These are phyloP conservation scores for Scheffersomyces stipitis DNA, from an alignment of 805 yeast genomes.

Conservation along the genomic window DNA sequence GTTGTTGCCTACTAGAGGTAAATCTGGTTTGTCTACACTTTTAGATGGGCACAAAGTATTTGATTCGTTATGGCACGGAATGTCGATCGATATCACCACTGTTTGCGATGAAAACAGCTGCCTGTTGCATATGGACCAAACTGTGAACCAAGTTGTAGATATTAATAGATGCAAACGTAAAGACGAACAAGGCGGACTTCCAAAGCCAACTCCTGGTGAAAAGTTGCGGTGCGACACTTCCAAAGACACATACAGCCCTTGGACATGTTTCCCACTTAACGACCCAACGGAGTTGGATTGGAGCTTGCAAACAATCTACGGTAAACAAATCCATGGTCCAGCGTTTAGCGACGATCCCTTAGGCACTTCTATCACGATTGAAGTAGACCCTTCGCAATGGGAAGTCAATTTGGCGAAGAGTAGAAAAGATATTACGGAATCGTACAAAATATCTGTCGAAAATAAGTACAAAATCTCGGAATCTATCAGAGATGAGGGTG, in stretches of 20 bases:
- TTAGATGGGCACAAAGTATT: conserved; percentile 89
- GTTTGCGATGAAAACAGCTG: conserved; percentile 46
- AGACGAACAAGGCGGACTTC: conserved; percentile 61
- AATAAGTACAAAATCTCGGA: conserved; percentile 8
- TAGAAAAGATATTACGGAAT: conserved; percentile 6
- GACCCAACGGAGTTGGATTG: conserved; percentile 49
- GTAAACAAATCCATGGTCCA: conserved; percentile 62
- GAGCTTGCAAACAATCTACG: conserved; percentile 66
- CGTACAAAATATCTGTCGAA: conserved; percentile 6
- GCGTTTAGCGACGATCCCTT: conserved; percentile 50
- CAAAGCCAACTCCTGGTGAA: conserved; percentile 72
- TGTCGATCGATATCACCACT: conserved; percentile 79
- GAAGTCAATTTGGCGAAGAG: conserved; percentile 29
- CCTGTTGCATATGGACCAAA: conserved; percentile 56
- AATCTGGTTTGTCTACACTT: conserved; percentile 80
- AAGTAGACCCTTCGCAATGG: conserved; percentile 49
- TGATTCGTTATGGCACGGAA: conserved; percentile 91
- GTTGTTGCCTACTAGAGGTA: conserved; percentile 87
- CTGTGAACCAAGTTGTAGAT: conserved; percentile 71
- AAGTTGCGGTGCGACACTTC: conserved; percentile 70
- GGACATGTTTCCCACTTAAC: conserved; percentile 77
- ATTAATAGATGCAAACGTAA: conserved; percentile 67
- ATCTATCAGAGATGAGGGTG: conserved; percentile 14
- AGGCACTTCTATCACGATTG: conserved; percentile 45
- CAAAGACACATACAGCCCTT: conserved; percentile 53